These are phyloP conservation scores for Coemansia sp. DNA, from an alignment of 192 early-diverging fungal genomes.

Conservation along the genomic window DNA sequence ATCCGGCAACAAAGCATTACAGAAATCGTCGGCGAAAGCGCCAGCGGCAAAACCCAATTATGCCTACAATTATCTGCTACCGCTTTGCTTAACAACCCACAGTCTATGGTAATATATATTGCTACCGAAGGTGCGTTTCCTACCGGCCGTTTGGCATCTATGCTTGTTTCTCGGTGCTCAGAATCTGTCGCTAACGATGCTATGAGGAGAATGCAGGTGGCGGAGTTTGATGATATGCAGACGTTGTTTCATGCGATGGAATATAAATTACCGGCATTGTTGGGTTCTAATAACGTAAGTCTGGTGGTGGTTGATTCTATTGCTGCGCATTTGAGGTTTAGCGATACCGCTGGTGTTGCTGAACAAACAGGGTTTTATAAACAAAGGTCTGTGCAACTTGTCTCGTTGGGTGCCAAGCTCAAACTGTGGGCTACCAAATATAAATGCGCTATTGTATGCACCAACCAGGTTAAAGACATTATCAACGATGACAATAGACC, in stretches of 20 bases:
- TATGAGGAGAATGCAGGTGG: conserved; percentile 62
- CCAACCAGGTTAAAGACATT: conserved; percentile 78
- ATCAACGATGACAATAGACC: conserved; percentile 2
- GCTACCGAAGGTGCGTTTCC: conserved; percentile 75
- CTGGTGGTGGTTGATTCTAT: conserved; percentile 88
- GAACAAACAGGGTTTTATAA: conserved; percentile 29
- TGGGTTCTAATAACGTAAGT: conserved; percentile 57
- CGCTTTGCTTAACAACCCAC: conserved; percentile 67
- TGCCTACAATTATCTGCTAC: conserved; percentile 77
- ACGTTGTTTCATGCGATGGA: conserved; percentile 70
- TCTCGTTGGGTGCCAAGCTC: conserved; percentile 62
- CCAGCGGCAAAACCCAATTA: conserved; percentile 84
- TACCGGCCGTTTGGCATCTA: conserved; percentile 50
- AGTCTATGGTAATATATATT: conserved; percentile 67
- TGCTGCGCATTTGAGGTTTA: conserved; percentile 63
- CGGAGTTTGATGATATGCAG: conserved; percentile 68
- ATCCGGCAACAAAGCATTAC: conserved; percentile 62
- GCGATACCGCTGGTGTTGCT: conserved; percentile 5
- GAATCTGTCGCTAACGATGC: neutral
- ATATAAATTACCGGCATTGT: conserved; percentile 71
- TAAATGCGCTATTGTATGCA: conserved; percentile 68
- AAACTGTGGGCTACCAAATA: conserved; percentile 65
- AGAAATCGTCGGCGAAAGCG: conserved; percentile 76
- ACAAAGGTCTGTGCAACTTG: conserved; percentile 56
- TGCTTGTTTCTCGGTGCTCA: conserved; percentile 43